Percentiles rank a stretch among this genome's conserved stretches.
phyloP scores from a whole-genome alignment of 768 basidiomycete species.

The Leccinum barrowsii region DNA sequence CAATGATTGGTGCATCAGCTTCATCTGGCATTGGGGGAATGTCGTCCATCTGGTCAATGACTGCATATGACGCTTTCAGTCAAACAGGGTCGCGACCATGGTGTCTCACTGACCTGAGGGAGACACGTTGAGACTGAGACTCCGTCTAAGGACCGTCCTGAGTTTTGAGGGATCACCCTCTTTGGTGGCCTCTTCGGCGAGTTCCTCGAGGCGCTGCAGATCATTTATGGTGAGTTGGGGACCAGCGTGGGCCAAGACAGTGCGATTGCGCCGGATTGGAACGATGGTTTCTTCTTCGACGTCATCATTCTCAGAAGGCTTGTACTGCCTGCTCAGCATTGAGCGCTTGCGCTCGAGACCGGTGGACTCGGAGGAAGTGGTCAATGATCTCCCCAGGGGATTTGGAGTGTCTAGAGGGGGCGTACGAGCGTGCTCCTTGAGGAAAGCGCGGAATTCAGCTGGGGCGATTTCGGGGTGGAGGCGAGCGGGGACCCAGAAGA shows the following conservation, averaged over 20 bases:
- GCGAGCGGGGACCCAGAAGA: slow-evolving; percentile 98
- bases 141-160: slow-evolving; percentile 75
- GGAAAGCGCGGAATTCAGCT: slow-evolving; percentile 90
- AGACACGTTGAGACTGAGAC: slow-evolving; percentile 76
- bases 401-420: slow-evolving; percentile 49
- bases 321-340: slow-evolving; percentile 93
- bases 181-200: slow-evolving; percentile 85
- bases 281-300: slow-evolving; percentile 70
- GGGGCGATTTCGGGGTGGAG: slow-evolving; percentile 98
- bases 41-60: slow-evolving; percentile 64
- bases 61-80: slow-evolving; percentile 37
- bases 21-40: slow-evolving; percentile 71
- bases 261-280: slow-evolving; percentile 65
- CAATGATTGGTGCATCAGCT: slow-evolving; percentile 84
- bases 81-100: slow-evolving; percentile 10
- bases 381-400: slow-evolving; percentile 40
- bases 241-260: slow-evolving; percentile 60
- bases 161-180: slow-evolving; percentile 81
- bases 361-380: slow-evolving; percentile 33
- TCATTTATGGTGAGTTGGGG: slow-evolving; percentile 92
- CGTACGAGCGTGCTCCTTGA: slow-evolving; percentile 84
- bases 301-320: slow-evolving; percentile 73
- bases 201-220: slow-evolving; percentile 88
- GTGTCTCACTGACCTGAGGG: slow-evolving; percentile 66
- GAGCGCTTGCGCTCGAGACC: slow-evolving; percentile 81